phyloP scores from a whole-genome alignment of 192 early-diverging fungal species.

The Entomortierella chlamydospora region DNA sequence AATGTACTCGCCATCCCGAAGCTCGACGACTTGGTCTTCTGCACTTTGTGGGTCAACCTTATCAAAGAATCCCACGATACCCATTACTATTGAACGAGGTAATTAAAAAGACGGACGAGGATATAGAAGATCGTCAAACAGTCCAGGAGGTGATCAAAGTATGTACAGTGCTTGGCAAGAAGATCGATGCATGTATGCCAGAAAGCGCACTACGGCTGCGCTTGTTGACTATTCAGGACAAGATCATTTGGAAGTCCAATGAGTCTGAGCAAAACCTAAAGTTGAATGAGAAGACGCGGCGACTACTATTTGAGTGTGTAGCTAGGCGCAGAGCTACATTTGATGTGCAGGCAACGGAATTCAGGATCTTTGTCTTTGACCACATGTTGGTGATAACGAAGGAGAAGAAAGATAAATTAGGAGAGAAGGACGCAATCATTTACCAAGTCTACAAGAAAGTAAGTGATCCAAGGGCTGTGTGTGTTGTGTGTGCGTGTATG shows the following conservation, averaged over 20 bases:
- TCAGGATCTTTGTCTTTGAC: slow-evolving; percentile 88
- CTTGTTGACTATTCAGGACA: slow-evolving; percentile 28
- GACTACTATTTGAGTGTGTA: slow-evolving; percentile 79
- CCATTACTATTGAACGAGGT: slow-evolving; percentile 79
- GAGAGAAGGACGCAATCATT: slow-evolving; percentile 65
- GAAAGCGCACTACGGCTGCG: slow-evolving; percentile 39
- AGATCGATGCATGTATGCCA: slow-evolving; percentile 77
- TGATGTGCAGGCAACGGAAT: slow-evolving; percentile 66
- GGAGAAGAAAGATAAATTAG: slow-evolving; percentile 65
- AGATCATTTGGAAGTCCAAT: slow-evolving; percentile 20
- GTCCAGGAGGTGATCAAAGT: slow-evolving; percentile 74
- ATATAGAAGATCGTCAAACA: slow-evolving; percentile 72
- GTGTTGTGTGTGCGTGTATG: neutral
- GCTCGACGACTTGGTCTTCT: slow-evolving; percentile 48
- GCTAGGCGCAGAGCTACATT: slow-evolving; percentile 69
- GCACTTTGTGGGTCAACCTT: slow-evolving; percentile 67
- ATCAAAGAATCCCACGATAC: slow-evolving; percentile 79
- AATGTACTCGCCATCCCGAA: slow-evolving; percentile 45
- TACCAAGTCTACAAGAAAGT: slow-evolving; percentile 40
- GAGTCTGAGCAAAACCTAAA: slow-evolving; percentile 71
- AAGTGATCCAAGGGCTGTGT: too few relatives aligned
- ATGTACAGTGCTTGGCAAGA: slow-evolving; percentile 74
- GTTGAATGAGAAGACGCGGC: slow-evolving; percentile 70
- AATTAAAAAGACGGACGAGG: slow-evolving; percentile 73
- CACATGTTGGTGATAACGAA: slow-evolving; percentile 83